phyloP scores from a whole-genome alignment of 2,329 filamentous ascomycete genomes.

The Xylaria sp. region DNA sequence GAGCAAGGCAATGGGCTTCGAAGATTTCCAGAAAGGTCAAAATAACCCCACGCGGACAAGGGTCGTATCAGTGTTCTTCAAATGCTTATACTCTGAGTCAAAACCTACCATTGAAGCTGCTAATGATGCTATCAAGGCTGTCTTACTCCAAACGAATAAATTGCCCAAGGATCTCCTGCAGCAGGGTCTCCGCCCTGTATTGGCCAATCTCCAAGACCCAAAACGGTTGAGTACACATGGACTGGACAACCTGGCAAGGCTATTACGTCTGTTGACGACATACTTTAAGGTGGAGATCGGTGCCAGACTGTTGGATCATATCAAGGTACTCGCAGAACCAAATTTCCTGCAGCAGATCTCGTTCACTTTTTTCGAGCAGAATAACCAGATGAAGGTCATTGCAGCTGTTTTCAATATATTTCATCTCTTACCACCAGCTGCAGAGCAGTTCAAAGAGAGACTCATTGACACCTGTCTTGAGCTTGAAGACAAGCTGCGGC shows the following conservation, averaged over 20 bases:
- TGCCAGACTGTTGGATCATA: constrained; percentile 88
- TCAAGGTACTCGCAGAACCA: constrained; percentile 88
- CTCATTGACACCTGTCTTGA: constrained; percentile 91
- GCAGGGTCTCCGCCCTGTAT: constrained; percentile 90
- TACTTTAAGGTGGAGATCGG: constrained; percentile 99
- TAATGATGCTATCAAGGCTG: constrained; percentile 87
- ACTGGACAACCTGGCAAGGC: constrained; percentile 87
- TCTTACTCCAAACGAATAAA: constrained; percentile 88
- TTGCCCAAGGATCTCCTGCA: constrained; percentile 95
- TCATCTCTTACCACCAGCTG: constrained; percentile 90
- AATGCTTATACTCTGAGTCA: constrained; percentile 92
- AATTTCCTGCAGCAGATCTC: constrained; percentile 86
- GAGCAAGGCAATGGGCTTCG: constrained; percentile 91
- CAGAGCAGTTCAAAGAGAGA: constrained; percentile 88
- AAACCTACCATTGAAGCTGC: constrained; percentile 93
- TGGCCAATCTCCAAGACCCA: constrained; percentile 94
- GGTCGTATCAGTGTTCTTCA: constrained; percentile 97
- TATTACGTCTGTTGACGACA: constrained; percentile 91
- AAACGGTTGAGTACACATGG: constrained; percentile 89
- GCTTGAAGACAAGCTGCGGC: constrained; percentile 82
- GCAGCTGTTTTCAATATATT: constrained; percentile 97
- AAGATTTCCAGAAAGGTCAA: constrained; percentile 84
- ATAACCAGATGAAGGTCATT: constrained; percentile 91
- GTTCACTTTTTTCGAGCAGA: constrained; percentile 94
- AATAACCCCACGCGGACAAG: constrained; percentile 72